These are phyloP conservation scores for Phaeosphaeria sp. DNA, from an alignment of 2,329 filamentous ascomycete species.

Conservation along the genomic window DNA sequence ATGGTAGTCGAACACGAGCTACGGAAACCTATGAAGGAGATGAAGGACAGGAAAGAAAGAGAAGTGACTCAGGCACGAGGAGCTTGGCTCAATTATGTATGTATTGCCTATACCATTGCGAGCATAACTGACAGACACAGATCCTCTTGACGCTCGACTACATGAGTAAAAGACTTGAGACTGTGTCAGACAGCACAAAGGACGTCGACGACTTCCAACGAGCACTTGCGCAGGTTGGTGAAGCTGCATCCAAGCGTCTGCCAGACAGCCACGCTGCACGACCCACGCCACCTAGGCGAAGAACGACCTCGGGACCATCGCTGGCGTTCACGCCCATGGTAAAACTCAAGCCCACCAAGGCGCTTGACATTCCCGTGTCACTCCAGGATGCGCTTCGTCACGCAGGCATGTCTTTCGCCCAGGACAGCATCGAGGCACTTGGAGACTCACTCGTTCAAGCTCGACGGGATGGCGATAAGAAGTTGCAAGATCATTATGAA, in stretches of 20 bases:
- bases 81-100: slow-evolving; percentile 53
- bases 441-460: slow-evolving; percentile 36
- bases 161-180: slow-evolving; percentile 46
- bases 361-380: slow-evolving; percentile 38
- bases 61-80: slow-evolving; percentile 44
- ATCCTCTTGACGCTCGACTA: slow-evolving; percentile 51
- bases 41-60: slow-evolving; percentile 43
- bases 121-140: slow-evolving; percentile 24
- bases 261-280: slow-evolving; percentile 19
- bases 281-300: slow-evolving; percentile 24
- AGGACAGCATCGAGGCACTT: slow-evolving; percentile 34
- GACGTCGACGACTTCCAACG: slow-evolving; percentile 38
- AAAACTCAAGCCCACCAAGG: slow-evolving; percentile 34
- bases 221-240: slow-evolving; percentile 37
- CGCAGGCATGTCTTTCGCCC: slow-evolving; percentile 37
- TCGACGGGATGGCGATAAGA: slow-evolving; percentile 40
- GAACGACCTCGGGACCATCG: slow-evolving; percentile 30
- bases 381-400: slow-evolving; percentile 45
- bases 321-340: slow-evolving; percentile 37
- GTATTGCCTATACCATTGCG: slow-evolving; percentile 5
- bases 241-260: slow-evolving; percentile 34
- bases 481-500: slow-evolving; percentile 42
- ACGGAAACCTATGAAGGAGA: slow-evolving; percentile 64
- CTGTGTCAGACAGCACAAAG: slow-evolving; percentile 28
- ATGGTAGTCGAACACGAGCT: slow-evolving; percentile 75